Evolutionary conservation across 441 rosid species (phyloP).

Genomic region (Pelargonium fulgidum): DNA sequence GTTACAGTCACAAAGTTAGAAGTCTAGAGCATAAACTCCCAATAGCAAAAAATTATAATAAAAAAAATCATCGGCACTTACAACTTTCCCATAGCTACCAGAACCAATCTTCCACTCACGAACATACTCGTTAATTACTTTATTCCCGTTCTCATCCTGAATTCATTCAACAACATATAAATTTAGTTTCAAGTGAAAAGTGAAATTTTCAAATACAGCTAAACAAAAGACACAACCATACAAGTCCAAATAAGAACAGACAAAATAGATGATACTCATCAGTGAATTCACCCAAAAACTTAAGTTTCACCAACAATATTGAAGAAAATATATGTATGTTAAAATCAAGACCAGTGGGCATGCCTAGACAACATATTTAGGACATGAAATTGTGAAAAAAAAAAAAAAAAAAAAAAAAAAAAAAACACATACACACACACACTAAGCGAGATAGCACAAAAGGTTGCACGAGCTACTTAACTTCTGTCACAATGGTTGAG

Average conservation of each 20-base stretch:
- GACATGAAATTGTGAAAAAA: not conserved
- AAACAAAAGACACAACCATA: not conserved
- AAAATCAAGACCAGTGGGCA: not conserved
- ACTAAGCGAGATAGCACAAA: not conserved
- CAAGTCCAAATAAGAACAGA: not conserved
- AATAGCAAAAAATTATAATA: constrained; percentile 7
- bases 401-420: too few species aligned
- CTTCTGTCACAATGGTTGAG: not conserved
- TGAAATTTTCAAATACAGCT: not conserved
- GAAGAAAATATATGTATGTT: not conserved
- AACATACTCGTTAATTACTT: constrained; percentile 82
- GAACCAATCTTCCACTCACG: constrained; percentile 76
- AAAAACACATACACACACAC: too few species aligned
- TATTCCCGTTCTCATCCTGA: constrained; percentile 89
- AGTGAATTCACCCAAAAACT: not conserved
- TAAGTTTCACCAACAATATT: not conserved
- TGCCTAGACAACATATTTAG: not conserved
- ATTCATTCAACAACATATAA: not conserved
- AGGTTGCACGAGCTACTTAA: not conserved
- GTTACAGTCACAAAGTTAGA: constrained; percentile 22
- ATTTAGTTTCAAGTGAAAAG: not conserved
- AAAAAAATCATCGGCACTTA: constrained; percentile 25
- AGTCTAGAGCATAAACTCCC: constrained; percentile 14
- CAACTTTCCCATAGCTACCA: constrained; percentile 99
- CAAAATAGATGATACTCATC: not conserved